Evolutionary conservation across 2,329 filamentous ascomycete species (phyloP).

Genomic region (Blastomyces emzantsi): DNA sequence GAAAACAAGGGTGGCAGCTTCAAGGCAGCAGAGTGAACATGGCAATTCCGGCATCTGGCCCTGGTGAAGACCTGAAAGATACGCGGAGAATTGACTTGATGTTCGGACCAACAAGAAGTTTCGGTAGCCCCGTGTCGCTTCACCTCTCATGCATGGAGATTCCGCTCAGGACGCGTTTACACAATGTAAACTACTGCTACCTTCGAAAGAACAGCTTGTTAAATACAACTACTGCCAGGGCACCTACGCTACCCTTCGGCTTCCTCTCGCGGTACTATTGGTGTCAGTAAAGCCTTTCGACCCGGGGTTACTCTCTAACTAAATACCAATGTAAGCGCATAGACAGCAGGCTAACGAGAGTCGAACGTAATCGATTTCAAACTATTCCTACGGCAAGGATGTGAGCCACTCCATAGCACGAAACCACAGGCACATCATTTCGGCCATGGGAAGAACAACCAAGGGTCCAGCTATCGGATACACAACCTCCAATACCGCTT

Average conservation of each 20-base stretch:
- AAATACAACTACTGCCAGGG: background rate
- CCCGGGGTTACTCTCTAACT: background rate
- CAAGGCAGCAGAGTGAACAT: background rate
- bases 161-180: background rate
- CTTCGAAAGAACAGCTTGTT: background rate
- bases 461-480: background rate
- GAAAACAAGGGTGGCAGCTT: background rate
- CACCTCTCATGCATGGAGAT: background rate
- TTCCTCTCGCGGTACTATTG: background rate
- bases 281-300: background rate
- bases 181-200: background rate
- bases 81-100: background rate
- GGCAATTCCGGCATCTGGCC: background rate
- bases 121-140: background rate
- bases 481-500: background rate
- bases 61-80: background rate
- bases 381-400: background rate
- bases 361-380: background rate
- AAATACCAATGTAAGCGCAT: background rate
- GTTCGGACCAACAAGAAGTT: background rate
- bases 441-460: background rate
- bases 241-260: background rate
- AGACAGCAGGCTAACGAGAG: background rate
- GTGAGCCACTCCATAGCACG: background rate
- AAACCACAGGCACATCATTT: background rate